Base-by-base conservation (phyloP, 129 eudicot species). In the Lactuca sativa region DNA sequence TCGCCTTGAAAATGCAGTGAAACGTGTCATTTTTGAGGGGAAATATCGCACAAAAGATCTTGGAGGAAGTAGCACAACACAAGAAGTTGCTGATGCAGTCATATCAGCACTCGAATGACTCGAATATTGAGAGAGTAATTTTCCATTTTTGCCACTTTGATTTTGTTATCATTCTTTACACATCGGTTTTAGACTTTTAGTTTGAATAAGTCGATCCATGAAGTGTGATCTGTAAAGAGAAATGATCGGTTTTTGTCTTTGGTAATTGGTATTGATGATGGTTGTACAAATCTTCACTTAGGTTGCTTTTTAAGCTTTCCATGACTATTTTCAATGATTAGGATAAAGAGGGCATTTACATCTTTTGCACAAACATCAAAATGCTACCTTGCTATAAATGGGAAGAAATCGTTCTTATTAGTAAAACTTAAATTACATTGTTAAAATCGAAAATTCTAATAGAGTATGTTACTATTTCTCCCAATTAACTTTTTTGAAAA, bases 21-120 rank as follows among this genome's bases (percentile, higher is more conserved):
- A 87, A 78, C 89, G 74, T 8, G 95, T 90, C 4, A 85, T 90
- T 37, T 56, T 43, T 54, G 95, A 84, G 54, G 97, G 91, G 37
- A 81, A 78, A 80, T 78, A 66, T 66, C 83, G 80, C 17, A 86
- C 97, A 0, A 85, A 82, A 64, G 97, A 90, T 67, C 89, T 90
- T 56, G 97, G 97, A 48, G 97, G 97, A 64, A 76, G 64, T 34
- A 74, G 85, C 70, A 80, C 87, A 61, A 90, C 97, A 60, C 95
- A 90, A 82, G 86, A 90, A 48, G 87, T 90, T 71, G 81, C 80
- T 59, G 97, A 90, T 85, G 95, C 97, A 4, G 95, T 90, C 64
- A 86, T 90, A 58, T 78, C 91, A 9, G 80, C 88, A 31, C 88
- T 89, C 36, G 76, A 71, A 47, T 83, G 71, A 86, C 40, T 53